Evolutionary conservation across 305 asterid genomes (phyloP).

Genomic region (Euphrasia arctica): DNA sequence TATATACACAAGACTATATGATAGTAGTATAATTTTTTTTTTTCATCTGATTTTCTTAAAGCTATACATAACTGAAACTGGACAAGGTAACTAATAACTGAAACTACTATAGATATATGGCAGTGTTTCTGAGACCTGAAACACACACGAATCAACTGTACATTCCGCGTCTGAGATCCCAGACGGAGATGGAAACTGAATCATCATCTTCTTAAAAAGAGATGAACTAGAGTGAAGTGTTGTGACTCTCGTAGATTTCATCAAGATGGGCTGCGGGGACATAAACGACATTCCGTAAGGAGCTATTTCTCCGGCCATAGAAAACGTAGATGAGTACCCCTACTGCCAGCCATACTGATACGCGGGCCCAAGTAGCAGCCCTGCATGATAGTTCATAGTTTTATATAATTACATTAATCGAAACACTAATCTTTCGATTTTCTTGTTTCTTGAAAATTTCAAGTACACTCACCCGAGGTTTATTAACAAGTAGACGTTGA

Average conservation of each 20-base stretch:
- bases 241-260: slow-evolving; percentile 53
- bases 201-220: not conserved
- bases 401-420: no score
- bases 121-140: not conserved
- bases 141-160: not conserved
- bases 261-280: slow-evolving; percentile 85
- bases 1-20: no score
- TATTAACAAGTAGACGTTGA: slow-evolving; percentile 79
- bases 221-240: not conserved
- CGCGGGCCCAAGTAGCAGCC: slow-evolving; percentile 77
- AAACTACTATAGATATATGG: no score
- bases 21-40: no score
- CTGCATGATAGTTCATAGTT: slow-evolving; percentile 35
- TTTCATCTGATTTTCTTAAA: no score
- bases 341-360: slow-evolving; percentile 70
- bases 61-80: not conserved
- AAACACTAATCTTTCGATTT: no score
- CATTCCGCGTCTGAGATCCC: not conserved
- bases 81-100: not conserved
- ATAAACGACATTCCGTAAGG: slow-evolving; percentile 65
- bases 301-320: slow-evolving; percentile 79
- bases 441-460: no score
- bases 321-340: slow-evolving; percentile 59
- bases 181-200: not conserved
- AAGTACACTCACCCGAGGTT: slow-evolving; percentile 78